Percentiles rank a stretch among this genome's conserved stretches.
These are phyloP conservation scores for Urochloa ruziziensis DNA, from an alignment of 176 grass and related monocot species.

Conservation along the genomic window DNA sequence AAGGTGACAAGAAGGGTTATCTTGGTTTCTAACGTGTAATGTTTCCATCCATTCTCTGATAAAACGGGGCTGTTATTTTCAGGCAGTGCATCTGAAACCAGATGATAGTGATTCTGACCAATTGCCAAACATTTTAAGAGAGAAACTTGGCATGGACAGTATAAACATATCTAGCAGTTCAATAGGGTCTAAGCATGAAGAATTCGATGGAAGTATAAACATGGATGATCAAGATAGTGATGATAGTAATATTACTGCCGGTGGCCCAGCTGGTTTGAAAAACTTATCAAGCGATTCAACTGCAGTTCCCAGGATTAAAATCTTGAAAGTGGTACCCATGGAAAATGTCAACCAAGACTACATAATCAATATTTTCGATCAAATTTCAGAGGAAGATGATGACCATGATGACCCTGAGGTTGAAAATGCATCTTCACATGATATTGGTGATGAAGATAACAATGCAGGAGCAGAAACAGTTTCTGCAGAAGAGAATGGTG, in stretches of 20 bases:
- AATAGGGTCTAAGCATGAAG: constrained; percentile 48
- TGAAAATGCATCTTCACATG: constrained; percentile 53
- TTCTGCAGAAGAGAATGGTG: constrained; percentile 47
- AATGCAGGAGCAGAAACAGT: constrained; percentile 56
- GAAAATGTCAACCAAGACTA: constrained; percentile 73
- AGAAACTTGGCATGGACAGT: constrained; percentile 50
- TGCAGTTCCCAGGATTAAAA: constrained; percentile 62
- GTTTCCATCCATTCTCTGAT: constrained; percentile 6
- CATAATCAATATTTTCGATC: constrained; percentile 86
- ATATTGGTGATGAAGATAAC: constrained; percentile 59
- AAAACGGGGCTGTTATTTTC: constrained; percentile 23
- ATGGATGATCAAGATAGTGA: constrained; percentile 57
- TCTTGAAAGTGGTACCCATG: constrained; percentile 72
- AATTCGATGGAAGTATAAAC: constrained; percentile 39
- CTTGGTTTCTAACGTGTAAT: background rate
- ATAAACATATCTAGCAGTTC: constrained; percentile 56
- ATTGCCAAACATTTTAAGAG: constrained; percentile 33
- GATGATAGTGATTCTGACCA: constrained; percentile 48
- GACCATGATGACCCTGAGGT: constrained; percentile 53
- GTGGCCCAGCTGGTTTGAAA: constrained; percentile 52
- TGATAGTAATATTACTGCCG: constrained; percentile 53
- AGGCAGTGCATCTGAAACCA: constrained; percentile 88
- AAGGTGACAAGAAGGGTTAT: background rate
- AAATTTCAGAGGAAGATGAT: constrained; percentile 82
- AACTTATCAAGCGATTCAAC: constrained; percentile 57